Conservation (phyloP, 805 yeast species). For the Nakazawaea populi region DNA sequence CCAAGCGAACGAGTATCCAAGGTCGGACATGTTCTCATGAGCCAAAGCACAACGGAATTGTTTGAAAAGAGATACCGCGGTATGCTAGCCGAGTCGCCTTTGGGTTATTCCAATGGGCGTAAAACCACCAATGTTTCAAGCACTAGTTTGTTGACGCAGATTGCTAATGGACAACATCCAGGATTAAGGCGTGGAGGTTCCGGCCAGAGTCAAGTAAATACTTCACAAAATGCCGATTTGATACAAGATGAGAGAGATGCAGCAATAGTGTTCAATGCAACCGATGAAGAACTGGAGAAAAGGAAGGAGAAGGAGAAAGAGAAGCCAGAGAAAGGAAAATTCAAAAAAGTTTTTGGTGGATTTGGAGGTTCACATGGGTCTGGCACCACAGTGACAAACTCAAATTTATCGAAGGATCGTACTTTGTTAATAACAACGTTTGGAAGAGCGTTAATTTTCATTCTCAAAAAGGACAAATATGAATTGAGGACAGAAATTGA, state of each 20-base stretch:
- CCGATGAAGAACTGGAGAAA: conserved; percentile 13
- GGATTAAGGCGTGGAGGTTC: conserved; percentile 31
- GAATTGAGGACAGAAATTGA: conserved; percentile 50
- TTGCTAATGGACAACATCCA: conserved; percentile 36
- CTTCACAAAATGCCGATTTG: background rate
- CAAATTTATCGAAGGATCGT: conserved; percentile 25
- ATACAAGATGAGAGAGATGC: conserved; percentile 17
- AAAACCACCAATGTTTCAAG: conserved; percentile 18
- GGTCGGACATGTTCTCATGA: conserved; percentile 47
- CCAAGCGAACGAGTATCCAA: conserved; percentile 56
- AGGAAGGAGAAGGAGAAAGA: conserved; percentile 16
- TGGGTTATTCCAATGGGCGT: conserved; percentile 38
- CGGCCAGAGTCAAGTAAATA: background rate
- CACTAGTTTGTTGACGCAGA: conserved; percentile 32
- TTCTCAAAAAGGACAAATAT: conserved; percentile 30
- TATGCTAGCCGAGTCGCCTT: conserved; percentile 51
- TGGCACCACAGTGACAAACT: conserved; percentile 2
- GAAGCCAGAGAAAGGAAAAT: conserved; percentile 13
- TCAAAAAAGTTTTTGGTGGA: conserved; percentile 22
- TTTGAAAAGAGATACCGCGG: conserved; percentile 58
- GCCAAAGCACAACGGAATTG: conserved; percentile 35
- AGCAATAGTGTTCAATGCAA: conserved; percentile 20
- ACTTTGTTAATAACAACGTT: conserved; percentile 53
- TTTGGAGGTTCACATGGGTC: conserved; percentile 13
- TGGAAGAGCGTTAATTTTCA: conserved; percentile 58